Base-by-base conservation (phyloP, 306 rosid genomes). In the Fragaria nilgerrensis region DNA sequence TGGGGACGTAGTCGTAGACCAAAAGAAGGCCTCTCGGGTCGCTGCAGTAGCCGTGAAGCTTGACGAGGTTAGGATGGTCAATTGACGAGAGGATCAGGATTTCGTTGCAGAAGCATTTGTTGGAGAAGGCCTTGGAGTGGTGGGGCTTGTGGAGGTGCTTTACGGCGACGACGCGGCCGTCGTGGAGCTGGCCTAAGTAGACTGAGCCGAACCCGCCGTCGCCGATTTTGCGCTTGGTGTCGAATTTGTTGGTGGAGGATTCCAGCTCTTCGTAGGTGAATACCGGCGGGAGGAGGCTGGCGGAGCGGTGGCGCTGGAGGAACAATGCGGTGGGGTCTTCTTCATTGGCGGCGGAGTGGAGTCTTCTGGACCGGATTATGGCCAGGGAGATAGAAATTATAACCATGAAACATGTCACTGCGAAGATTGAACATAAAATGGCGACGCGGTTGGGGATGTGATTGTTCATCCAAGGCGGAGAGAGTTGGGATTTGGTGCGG, bases 121-220 rank as follows among this genome's bases (percentile, higher is more conserved):
- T 86, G 68, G 89, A 90, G 67, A 90, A 53, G 34, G 89, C 70
- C 44, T 43, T 43, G 29, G 78, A 20, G 14, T 73, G 68, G 52
- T 86, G 90, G 27, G 84, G 88, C 43, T 86, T 86, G 89, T 94
- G 99, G 52, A 92, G 99, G 77, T 88, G 79, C 74, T 95, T 95
- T 45, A 95, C 96, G 2, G 99, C 99, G 1, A 89, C 97, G 56
- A 92, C 75, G 16, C 92, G 80, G 0, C 92, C 81, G 73, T 95
- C 97, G 73, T 58, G 27, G 78, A 92, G 92, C 52, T 91, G 88
- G 5, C 92, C 99, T 52, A 95, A 78, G 67, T 67, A 95, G 16
- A 95, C 99, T 0, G 99, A 88, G 7, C 99, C 99, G 70, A 95
- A 95, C 16, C 99, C 99, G 9, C 99, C 99, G 48, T 91, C 97